Evolutionary conservation across 768 basidiomycete species (phyloP).

Genomic region (Naganishia kalamii): DNA sequence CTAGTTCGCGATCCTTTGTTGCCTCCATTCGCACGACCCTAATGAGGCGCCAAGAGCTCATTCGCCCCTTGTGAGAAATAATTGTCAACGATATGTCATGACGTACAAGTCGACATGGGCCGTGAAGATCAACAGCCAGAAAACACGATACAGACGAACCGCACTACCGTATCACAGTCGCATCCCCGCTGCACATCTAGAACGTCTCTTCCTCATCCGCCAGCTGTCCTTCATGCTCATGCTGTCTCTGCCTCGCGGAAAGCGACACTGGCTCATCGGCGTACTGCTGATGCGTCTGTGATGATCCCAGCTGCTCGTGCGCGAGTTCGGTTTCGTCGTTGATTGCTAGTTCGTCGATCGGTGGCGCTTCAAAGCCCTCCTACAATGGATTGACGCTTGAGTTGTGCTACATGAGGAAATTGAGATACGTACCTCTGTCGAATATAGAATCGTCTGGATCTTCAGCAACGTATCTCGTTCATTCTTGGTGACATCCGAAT

Average conservation of each 20-base stretch:
- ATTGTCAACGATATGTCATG: too few species aligned
- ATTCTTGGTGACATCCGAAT: slow-evolving; percentile 53
- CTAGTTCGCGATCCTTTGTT: background rate
- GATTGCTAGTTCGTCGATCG: slow-evolving; percentile 27
- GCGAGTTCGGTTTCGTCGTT: slow-evolving; percentile 25
- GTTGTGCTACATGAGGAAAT: background rate
- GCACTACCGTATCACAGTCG: background rate
- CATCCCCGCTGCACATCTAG: slow-evolving; percentile 15
- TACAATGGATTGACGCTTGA: slow-evolving; percentile 41
- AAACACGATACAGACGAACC: slow-evolving; percentile 10
- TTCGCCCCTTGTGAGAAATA: too few species aligned
- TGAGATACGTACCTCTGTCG: slow-evolving; percentile 67
- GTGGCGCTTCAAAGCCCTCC: slow-evolving; percentile 89
- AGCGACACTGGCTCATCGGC: slow-evolving; percentile 10
- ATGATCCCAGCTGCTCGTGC: slow-evolving; percentile 2
- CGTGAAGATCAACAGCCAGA: background rate
- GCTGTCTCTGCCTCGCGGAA: slow-evolving; percentile 17
- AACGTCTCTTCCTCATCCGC: slow-evolving; percentile 44
- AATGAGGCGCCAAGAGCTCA: background rate
- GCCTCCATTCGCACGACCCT: background rate
- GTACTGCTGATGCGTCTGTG: background rate
- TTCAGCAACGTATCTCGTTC: slow-evolving; percentile 55
- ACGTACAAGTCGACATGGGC: too few species aligned
- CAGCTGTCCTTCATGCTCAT: slow-evolving; percentile 15
- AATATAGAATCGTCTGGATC: slow-evolving; percentile 89